Evolutionary conservation across 164 flowering plant genomes (phyloP).

Genomic region (Magnolia officinalis): DNA sequence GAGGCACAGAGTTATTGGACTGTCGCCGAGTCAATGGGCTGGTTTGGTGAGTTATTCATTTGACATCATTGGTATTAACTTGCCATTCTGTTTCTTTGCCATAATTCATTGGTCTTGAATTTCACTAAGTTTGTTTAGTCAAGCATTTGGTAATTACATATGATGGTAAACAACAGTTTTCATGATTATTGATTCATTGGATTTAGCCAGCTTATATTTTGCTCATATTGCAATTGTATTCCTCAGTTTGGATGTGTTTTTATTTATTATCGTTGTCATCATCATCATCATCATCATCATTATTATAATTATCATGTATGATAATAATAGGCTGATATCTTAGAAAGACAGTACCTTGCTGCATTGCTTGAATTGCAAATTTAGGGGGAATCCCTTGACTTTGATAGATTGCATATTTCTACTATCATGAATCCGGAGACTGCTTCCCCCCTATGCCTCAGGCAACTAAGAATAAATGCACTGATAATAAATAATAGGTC

Average conservation of each 20-base stretch:
- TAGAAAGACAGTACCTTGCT: neutral
- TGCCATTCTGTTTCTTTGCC: neutral
- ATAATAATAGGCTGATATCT: neutral
- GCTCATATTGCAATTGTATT: neutral
- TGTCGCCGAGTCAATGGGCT: slow-evolving; percentile 84
- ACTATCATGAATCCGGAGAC: neutral
- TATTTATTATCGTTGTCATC: neutral
- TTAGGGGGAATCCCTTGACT: no score
- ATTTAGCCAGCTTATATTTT: no score
- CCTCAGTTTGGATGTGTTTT: neutral
- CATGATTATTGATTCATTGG: neutral
- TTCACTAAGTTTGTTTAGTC: neutral
- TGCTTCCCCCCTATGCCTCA: no score
- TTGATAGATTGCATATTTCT: neutral
- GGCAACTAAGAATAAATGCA: no score
- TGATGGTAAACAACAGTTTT: neutral
- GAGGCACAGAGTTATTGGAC: slow-evolving; percentile 99
- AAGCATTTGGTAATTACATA: neutral
- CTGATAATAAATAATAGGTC: neutral
- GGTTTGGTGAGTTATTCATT: slow-evolving; percentile 80
- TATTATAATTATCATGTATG: no score
- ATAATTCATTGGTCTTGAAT: no score
- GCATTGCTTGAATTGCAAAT: no score
- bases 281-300: no score
- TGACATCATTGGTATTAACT: neutral